Base-by-base conservation (phyloP, 1,284 basidiomycete species). In the Abortiporus biennis region DNA sequence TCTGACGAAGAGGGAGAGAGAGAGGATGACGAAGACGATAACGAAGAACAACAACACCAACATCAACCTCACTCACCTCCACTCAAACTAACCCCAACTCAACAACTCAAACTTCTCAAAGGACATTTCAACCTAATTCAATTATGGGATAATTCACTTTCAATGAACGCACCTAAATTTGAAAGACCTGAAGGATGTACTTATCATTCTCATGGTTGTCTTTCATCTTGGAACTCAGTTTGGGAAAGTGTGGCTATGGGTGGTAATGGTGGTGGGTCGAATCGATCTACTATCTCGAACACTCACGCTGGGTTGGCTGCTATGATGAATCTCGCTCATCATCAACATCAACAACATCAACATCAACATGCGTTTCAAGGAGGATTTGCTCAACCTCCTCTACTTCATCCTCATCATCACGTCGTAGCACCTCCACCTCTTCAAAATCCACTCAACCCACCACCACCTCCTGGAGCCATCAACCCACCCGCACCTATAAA, bases 171-270 rank as follows among this genome's bases (percentile, higher is more conserved):
- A 38, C 62, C 60, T 8, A 42, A 30, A 36, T 57, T 62, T 47
- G 41, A 48, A 39, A 50, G 50, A 8, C 47, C 55, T 17, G 54
- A 57, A 6, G 55, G 55, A 30, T 63, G 60, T 52, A 54, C 55
- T 38, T 61, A 57, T 50, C 58, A 61, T 49, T 47, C 51, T 43
- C 57, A 56, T 34, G 59, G 55, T 8, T 64, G 62, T 46, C 27
- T 56, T 31, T 44, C 44, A 46, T 54, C 56, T 37, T 64, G 61
- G 59, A 23, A 40, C 40, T 36, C 46, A 31, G 49, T 51, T 16
- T 64, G 62, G 60, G 38, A 25, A 17, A 54, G 54, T 3, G 51
- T 50, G 13, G 52, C 45, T 35, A 42, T 46, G 45, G 42, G 45
- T 40, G 38, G 46, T n/a, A 31, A 44, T 51, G 43, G 41, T 34